Evolutionary conservation across 805 yeast genomes (phyloP).

Genomic region (Metschnikowia vanudenii): DNA sequence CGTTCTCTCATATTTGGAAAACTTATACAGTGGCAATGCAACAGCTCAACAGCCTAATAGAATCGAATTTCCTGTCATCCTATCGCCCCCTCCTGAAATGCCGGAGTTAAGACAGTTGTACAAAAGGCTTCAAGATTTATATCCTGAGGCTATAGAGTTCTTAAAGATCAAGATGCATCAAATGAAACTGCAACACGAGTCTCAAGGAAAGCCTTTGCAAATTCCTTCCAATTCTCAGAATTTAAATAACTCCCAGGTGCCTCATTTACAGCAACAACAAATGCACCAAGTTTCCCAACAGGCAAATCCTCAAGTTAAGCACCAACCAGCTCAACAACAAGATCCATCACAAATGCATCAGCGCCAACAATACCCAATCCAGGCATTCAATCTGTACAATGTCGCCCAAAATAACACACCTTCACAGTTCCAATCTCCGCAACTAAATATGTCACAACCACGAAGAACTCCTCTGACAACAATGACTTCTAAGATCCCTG

Average conservation of each 20-base stretch:
- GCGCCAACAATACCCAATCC: conserved; percentile 9
- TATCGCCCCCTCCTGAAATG: conserved; percentile 54
- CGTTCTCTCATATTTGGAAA: conserved; percentile 39
- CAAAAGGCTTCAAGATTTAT: conserved; percentile 46
- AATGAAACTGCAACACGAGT: conserved; percentile 31
- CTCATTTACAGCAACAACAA: conserved; percentile 12
- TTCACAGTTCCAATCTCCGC: conserved; percentile 10
- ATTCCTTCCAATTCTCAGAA: conserved; percentile 8
- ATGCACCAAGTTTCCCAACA: conserved; percentile 6
- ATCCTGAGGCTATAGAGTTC: conserved; percentile 52
- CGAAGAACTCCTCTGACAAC: conserved; percentile 6
- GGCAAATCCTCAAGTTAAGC: conserved; percentile 9
- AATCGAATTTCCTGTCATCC: conserved; percentile 46
- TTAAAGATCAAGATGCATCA: conserved; percentile 37
- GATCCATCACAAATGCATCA: conserved; percentile 4
- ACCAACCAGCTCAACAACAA: conserved; percentile 8
- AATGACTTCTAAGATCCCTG: conserved; percentile 7
- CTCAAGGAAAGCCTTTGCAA: conserved; percentile 10
- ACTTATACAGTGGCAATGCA: conserved; percentile 34
- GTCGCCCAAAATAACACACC: conserved; percentile 5
- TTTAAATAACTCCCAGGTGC: conserved; percentile 8
- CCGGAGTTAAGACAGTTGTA: conserved; percentile 52
- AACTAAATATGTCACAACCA: conserved; percentile 4
- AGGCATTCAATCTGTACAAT: conserved; percentile 3
- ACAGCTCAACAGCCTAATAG: conserved; percentile 25